Percentiles rank a stretch among this genome's conserved stretches.
Evolutionary conservation across 768 basidiomycete species (phyloP).

Genomic region (Lactarius evosmus): DNA sequence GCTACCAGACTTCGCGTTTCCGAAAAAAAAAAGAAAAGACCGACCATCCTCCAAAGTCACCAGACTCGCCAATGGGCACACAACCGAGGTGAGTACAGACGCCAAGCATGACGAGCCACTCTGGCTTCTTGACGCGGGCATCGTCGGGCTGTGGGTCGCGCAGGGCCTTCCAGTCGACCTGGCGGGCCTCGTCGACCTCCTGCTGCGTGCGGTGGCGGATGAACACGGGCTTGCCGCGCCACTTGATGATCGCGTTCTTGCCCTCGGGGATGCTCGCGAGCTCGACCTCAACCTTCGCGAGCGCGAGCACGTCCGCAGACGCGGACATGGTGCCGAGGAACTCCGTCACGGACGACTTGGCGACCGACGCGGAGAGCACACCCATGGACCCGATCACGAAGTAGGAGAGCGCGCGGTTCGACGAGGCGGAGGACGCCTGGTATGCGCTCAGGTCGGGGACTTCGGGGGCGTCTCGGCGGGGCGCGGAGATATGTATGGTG

Average conservation of each 20-base stretch:
- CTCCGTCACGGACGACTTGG: conserved; percentile 90
- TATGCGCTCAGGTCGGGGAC: conserved; percentile 90
- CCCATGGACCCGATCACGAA: conserved; percentile 92
- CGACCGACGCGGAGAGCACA: conserved; percentile 88
- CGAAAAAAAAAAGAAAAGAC: conserved; percentile 30
- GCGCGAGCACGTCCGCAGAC: conserved; percentile 94
- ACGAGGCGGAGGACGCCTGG: conserved; percentile 59
- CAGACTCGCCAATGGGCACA: conserved; percentile 96
- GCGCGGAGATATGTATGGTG: conserved; percentile 73
- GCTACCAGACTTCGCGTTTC: not conserved
- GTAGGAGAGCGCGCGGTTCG: conserved; percentile 78
- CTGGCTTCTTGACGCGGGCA: conserved; percentile 85
- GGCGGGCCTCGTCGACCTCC: conserved; percentile 92
- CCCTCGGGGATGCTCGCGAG: conserved; percentile 90
- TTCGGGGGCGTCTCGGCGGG: conserved; percentile 64
- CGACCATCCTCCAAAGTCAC: conserved; percentile 96
- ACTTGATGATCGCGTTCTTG: conserved; percentile 96
- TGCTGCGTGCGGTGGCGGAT: conserved; percentile 90
- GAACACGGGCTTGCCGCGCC: conserved; percentile 99
- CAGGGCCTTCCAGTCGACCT: conserved; percentile 77
- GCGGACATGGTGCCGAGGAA: conserved; percentile 96
- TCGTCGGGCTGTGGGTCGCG: conserved; percentile 93
- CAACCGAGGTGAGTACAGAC: conserved; percentile 98
- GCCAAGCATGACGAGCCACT: conserved; percentile 92
- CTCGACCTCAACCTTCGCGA: conserved; percentile 97